These are phyloP conservation scores for Aphanomyces euteiches DNA, from an alignment of 352 stramenopile genomes.

Conservation along the genomic window DNA sequence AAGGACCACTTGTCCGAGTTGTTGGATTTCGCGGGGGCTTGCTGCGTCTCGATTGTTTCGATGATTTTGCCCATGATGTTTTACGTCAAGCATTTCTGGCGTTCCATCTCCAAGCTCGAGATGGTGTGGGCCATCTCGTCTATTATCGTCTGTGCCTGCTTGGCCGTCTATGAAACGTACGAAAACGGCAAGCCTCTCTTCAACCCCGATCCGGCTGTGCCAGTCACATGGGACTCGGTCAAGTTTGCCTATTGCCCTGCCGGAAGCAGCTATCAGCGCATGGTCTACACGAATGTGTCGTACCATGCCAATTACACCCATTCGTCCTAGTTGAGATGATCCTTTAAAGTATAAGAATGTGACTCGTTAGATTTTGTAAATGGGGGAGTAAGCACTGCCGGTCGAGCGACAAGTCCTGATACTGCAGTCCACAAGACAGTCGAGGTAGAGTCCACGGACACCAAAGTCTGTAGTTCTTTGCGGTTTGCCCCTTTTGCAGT, in stretches of 20 bases:
- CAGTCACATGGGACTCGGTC: neutral
- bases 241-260: slow-evolving; percentile 9
- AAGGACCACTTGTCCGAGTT: slow-evolving; percentile 63
- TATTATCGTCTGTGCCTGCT: slow-evolving; percentile 1
- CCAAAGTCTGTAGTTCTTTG: too few species aligned
- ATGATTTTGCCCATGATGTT: slow-evolving; percentile 67
- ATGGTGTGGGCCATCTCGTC: neutral
- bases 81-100: slow-evolving; percentile 40
- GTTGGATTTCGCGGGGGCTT: slow-evolving; percentile 64
- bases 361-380: too few species aligned
- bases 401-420: too few species aligned
- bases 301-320: slow-evolving; percentile 8
- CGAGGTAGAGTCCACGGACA: too few species aligned
- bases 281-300: slow-evolving; percentile 28
- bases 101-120: neutral
- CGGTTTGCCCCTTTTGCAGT: too few species aligned
- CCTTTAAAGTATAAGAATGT: too few species aligned
- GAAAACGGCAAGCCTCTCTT: slow-evolving; percentile 12
- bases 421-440: too few species aligned
- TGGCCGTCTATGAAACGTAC: slow-evolving; percentile 11
- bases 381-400: too few species aligned
- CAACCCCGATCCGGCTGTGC: neutral
- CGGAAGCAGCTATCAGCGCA: neutral
- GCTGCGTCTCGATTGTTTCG: slow-evolving; percentile 51
- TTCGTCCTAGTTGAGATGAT: neutral